Base-by-base conservation (phyloP, 2,329 filamentous ascomycete species). In the Epichloe sibirici region DNA sequence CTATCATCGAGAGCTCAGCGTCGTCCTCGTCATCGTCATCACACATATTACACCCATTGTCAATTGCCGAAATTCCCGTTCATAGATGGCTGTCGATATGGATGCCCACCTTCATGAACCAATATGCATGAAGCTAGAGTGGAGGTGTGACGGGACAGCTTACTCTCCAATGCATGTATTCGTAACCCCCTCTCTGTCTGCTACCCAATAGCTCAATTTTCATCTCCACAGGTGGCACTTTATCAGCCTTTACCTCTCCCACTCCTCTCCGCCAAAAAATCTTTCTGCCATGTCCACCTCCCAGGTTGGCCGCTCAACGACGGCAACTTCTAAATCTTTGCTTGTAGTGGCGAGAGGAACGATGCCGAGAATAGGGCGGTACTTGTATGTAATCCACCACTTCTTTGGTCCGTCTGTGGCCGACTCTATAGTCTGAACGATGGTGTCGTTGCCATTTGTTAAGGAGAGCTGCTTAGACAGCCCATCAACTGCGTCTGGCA, bases 371-470 rank as follows among this genome's bases (percentile, higher is more conserved):
- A 98, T 90, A n/a, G 90, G 88, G 54, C 90, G 79, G 69, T 97
- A 98, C 69, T 95, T 94, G 75, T 86, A 90, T 5, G 90, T 95
- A 65, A 84, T 81, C 88, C 90, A 97, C 71, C 72, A 78, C 56
- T 67, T 70, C 56, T 65, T 68, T 48, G 61, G 62, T 55, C 62
- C 61, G 53, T 58, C 62, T 45, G 57, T 57, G 49, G 57, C 57
- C 44, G 45, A 40, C 28, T 58, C 59, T 17, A 45, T 48, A 6
- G 23, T 49, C 21, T 38, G 15, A 34, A 52, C 9, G 34, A 56
- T 51, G 40, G 57, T 56, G 39, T 62, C 58, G 39, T 50, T 56
- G 46, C 42, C 53, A 57, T 57, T 61, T 43, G 52, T 23, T 4
- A 45, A 56, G 56, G 61, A 62, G 54, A 66, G 65, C 43, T 71